Conservation (phyloP, 805 yeast species). For the Cyberlindnera mycetangii region DNA sequence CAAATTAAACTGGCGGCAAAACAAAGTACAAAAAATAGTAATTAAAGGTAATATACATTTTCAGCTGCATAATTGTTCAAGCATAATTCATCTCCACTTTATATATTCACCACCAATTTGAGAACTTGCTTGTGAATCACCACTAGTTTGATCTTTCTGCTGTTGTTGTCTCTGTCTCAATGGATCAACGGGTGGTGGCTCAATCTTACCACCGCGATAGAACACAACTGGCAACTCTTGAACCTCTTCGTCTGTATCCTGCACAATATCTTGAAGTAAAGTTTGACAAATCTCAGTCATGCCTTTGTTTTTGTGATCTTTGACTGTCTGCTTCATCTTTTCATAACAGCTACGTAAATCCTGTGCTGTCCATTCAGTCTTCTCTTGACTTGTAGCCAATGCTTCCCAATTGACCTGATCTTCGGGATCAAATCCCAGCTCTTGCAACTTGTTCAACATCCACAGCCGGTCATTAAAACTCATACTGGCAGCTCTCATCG, state of each 20-base stretch:
- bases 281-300: constrained; percentile 33
- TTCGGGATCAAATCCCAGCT: constrained; percentile 39
- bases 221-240: constrained; percentile 26
- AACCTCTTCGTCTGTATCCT: constrained; percentile 14
- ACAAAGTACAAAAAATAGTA: background rate
- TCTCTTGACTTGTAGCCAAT: constrained; percentile 44
- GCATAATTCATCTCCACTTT: background rate
- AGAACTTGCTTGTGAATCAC: background rate
- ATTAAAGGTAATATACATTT: background rate
- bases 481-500: constrained; percentile 41
- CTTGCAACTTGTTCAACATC: constrained; percentile 45
- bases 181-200: constrained; percentile 1
- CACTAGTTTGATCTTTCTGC: background rate
- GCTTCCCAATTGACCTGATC: constrained; percentile 54
- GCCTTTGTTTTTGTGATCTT: constrained; percentile 43
- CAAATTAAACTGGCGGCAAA: no score
- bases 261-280: constrained; percentile 23
- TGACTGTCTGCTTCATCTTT: constrained; percentile 49
- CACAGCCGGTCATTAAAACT: constrained; percentile 46
- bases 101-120: constrained; percentile 2
- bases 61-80: background rate
- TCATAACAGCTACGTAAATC: constrained; percentile 65
- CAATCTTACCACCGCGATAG: constrained; percentile 12
- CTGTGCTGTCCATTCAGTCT: constrained; percentile 49
- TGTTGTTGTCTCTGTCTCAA: background rate